Percentiles rank a stretch among this genome's conserved stretches.
These are phyloP conservation scores for Kentomonas sorsogonicus DNA, from an alignment of 208 protist genomes.

Conservation along the genomic window DNA sequence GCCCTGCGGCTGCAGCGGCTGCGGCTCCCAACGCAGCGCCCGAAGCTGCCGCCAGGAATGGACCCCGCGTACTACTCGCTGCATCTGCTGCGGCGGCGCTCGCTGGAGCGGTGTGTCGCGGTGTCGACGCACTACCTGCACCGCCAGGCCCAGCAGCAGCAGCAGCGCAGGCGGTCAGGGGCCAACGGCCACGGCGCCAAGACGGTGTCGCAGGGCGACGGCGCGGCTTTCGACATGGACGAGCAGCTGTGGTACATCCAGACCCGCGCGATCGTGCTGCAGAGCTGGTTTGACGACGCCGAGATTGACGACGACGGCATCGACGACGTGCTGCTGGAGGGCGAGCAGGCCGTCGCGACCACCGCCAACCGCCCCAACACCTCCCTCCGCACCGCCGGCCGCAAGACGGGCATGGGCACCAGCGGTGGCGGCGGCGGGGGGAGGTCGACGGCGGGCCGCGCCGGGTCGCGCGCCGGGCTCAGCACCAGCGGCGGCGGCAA, in stretches of 20 bases:
- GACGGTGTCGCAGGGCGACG: not conserved
- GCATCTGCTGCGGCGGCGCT: constrained; percentile 73
- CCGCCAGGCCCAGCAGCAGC: constrained; percentile 3
- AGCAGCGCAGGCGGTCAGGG: constrained; percentile 1
- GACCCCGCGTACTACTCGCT: constrained; percentile 90
- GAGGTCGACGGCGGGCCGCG: constrained; percentile 23
- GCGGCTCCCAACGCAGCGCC: too few species aligned
- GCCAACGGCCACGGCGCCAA: not conserved
- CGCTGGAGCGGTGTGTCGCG: constrained; percentile 78
- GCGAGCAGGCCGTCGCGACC: constrained; percentile 80
- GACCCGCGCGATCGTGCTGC: constrained; percentile 81
- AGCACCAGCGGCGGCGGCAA: constrained; percentile 24
- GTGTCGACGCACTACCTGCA: constrained; percentile 74
- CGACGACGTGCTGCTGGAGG: constrained; percentile 90
- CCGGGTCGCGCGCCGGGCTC: constrained; percentile 27
- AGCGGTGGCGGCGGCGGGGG: constrained; percentile 13
- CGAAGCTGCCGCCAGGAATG: constrained; percentile 58
- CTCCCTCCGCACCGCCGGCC: constrained; percentile 47
- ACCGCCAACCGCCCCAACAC: constrained; percentile 79
- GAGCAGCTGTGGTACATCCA: constrained; percentile 92
- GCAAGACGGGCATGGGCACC: constrained; percentile 26
- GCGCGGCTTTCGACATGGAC: constrained; percentile 22
- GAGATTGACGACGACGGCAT: constrained; percentile 93
- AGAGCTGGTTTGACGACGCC: constrained; percentile 94
- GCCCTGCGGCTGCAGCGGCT: not conserved